Base-by-base conservation (phyloP, 2,329 filamentous ascomycete genomes). In the Alternaria conjuncta region DNA sequence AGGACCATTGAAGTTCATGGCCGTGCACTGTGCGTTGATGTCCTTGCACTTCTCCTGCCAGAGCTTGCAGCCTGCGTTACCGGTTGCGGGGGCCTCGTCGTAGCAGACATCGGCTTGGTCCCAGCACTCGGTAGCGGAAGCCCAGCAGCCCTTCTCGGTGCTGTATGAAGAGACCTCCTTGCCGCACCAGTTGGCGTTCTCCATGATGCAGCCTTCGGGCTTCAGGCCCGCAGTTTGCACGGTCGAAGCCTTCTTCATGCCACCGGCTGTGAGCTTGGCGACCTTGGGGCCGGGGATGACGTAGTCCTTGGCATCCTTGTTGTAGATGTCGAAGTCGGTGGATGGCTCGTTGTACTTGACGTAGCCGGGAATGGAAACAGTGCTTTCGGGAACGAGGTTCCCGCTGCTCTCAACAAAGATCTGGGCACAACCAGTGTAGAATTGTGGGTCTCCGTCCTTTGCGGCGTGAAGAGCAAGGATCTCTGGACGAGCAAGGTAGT, bases 151-250 rank as follows among this genome's bases (percentile, higher is more conserved):
- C 2, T 74, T 74, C 73, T 88, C 83, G 47, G 82, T 81, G 5
- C 79, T 81, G 80, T 90, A 92, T 9, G 79, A 71, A 0, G 85
- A 76, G 1, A 92, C 83, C 72, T 91, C 86, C 63, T 84, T 82
- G 55, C 85, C 90, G 78, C 89, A 92, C 90, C 90, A 93, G 81
- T 93, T 92, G 62, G 82, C 90, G 74, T 92, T 92, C 73, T 88
- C 87, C 63, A 89, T 73, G 41, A 92, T 81, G 73, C 88, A 91
- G 69, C 83, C 80, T 2, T 72, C 58, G 0, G 89, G 89, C 56
- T 88, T 81, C 12, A 84, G 77, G 12, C 88, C 89, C 44, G 84
- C 81, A 4, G 72, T 79, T 66, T 86, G 84, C 4, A 69, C 69
- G 46, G 61, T 70, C 62, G 64, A 64, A 28, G 47, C 61, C 61